phyloP scores from a whole-genome alignment of 805 yeast genomes.

The Yueomyces sinensis region DNA sequence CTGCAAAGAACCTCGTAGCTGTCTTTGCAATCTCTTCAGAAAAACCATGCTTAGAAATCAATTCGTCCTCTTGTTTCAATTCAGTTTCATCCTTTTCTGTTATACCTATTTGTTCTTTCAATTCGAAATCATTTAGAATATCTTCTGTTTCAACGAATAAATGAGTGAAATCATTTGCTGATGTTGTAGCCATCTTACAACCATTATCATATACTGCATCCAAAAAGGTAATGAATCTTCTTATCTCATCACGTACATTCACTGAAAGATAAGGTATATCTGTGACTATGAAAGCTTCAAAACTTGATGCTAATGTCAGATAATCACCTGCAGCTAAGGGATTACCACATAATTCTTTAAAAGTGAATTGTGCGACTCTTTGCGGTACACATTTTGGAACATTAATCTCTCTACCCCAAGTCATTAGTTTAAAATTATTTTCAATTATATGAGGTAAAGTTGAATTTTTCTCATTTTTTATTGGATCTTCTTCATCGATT shows the following conservation, averaged over 20 bases:
- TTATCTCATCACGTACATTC: conserved; percentile 66
- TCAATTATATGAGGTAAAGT: conserved; percentile 6
- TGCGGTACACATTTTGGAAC: conserved; percentile 73
- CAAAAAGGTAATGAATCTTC: conserved; percentile 86
- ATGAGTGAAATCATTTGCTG: conserved; percentile 72
- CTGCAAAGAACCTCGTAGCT: conserved; percentile 71
- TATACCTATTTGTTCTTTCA: conserved; percentile 9
- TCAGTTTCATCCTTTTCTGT: conserved; percentile 4
- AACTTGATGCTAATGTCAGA: conserved; percentile 63
- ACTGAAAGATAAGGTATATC: conserved; percentile 82
- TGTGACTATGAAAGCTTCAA: conserved; percentile 70
- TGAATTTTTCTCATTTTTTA: conserved; percentile 12
- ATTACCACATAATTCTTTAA: conserved; percentile 72
- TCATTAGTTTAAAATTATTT: conserved; percentile 29
- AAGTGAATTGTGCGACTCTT: conserved; percentile 79
- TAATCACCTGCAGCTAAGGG: conserved; percentile 94
- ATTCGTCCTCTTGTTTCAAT: conserved; percentile 26
- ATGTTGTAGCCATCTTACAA: conserved; percentile 77
- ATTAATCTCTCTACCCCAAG: conserved; percentile 78
- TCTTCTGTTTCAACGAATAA: conserved; percentile 76
- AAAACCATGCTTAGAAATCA: conserved; percentile 67
- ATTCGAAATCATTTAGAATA: conserved; percentile 27
- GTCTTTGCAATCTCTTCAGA: conserved; percentile 57
- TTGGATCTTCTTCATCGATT: conserved; percentile 25
- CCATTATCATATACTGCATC: conserved; percentile 94